phyloP scores from a whole-genome alignment of 2,329 filamentous ascomycete species.

The Pseudogymnoascus sp. region DNA sequence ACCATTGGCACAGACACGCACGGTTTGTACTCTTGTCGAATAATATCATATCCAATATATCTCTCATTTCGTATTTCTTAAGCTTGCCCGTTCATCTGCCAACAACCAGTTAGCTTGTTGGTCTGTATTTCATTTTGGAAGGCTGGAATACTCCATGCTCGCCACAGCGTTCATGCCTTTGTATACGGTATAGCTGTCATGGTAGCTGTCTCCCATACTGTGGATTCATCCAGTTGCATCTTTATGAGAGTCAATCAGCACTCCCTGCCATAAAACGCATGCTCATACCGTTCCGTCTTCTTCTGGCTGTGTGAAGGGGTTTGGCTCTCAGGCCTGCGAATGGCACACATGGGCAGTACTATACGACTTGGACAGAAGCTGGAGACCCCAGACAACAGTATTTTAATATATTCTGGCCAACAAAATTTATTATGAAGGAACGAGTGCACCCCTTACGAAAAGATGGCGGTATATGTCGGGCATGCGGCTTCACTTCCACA shows the following conservation, averaged over 20 bases:
- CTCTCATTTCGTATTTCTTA: not conserved
- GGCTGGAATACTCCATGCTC: not conserved
- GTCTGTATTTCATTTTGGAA: not conserved
- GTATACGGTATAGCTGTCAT: not conserved
- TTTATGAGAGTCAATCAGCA: not conserved
- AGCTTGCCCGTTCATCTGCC: not conserved
- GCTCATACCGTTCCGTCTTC: not conserved
- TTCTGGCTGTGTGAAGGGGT: not conserved
- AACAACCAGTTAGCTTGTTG: not conserved
- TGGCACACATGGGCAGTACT: not conserved
- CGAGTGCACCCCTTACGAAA: not conserved
- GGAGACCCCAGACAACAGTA: not conserved
- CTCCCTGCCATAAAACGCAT: not conserved
- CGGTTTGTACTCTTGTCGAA: not conserved
- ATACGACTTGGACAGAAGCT: not conserved
- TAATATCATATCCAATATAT: not conserved
- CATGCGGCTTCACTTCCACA: not conserved
- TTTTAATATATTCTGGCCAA: not conserved
- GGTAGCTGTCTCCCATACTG: not conserved
- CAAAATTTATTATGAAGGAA: not conserved
- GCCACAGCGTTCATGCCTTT: not conserved
- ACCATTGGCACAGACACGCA: not conserved
- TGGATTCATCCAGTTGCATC: not conserved
- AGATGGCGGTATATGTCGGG: not conserved
- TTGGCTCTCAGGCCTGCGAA: not conserved